Base-by-base conservation (phyloP, 176 grass and related monocot genomes). In the Stipa capillata region DNA sequence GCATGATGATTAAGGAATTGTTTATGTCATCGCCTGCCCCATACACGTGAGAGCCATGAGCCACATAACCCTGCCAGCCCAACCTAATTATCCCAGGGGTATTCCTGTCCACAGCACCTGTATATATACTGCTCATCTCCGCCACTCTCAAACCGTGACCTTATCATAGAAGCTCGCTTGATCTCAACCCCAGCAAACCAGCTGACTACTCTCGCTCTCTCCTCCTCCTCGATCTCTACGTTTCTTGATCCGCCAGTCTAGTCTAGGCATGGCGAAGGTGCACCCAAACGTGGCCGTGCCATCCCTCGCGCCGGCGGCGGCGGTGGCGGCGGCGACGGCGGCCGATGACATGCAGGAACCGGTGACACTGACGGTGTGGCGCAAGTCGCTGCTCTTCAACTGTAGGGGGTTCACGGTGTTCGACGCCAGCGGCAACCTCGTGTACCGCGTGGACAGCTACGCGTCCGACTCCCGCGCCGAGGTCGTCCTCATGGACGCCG, bases 381-480 rank as follows among this genome's bases (percentile, higher is more conserved):
- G 94, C 84, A 97, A 94, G 85, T 94, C 91, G 7, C 87, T 97
- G 49, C 78, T 97, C 42, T 86, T 97, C 89, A 97, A 89, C 70
- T 90, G 94, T 84, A 74, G 60, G 57, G 63, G 83, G 16, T 97
- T 97, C 84, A 94, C 91, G 32, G 94, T 97, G 70, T 97, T 92
- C 81, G 91, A 94, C 83, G 86, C 91, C 5, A 71, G 48, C 52
- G 94, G 94, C 55, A 68, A 94, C 76, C 85, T 97, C 10, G 91
- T 86, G 45, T 97, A 86, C 90, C 94, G 94, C 67, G 94, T 97
- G 33, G 94, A 97, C 78, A 94, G 72, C 68, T 97, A 97, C 84
- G 91, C 82, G 2, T 93, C 86, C 18, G 94, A 91, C 82, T 80
- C 83, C 65, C 85, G 65, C 59, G 79, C 75, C 17, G 91, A 94